Conservation (phyloP, 352 stramenopile genomes). For the Phytophthora pini region DNA sequence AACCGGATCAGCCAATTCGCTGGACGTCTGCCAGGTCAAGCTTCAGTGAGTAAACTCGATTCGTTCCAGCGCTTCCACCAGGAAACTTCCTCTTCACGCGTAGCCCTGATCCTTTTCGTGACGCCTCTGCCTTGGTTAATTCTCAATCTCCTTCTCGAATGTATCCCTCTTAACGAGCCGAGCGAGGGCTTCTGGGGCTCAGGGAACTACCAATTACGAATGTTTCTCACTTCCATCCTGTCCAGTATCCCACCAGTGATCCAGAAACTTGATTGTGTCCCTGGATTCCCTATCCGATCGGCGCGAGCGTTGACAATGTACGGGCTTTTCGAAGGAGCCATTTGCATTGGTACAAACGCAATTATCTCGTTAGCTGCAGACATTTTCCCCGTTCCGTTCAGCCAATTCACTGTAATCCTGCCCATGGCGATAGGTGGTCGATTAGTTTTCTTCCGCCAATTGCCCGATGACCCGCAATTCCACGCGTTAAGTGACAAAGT, state of each 20-base stretch:
- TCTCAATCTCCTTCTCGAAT: conserved; percentile 38
- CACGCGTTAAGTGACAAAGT: conserved; percentile 28
- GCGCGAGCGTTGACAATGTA: conserved; percentile 11
- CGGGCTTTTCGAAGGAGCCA: conserved; percentile 9
- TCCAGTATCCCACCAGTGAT: conserved; percentile 17
- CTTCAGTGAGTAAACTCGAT: conserved; percentile 44
- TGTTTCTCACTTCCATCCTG: conserved; percentile 26
- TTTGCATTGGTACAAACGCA: conserved; percentile 32
- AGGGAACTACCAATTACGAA: conserved; percentile 36
- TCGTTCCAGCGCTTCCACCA: conserved; percentile 27
- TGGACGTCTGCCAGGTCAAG: conserved; percentile 30
- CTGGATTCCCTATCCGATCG: conserved; percentile 26
- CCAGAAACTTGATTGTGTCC: conserved; percentile 37
- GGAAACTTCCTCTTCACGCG: conserved; percentile 2
- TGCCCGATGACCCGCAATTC: conserved; percentile 19
- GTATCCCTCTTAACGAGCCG: conserved; percentile 33
- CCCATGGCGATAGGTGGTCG: conserved; percentile 21
- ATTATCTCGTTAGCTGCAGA: conserved; percentile 16
- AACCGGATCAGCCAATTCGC: not conserved
- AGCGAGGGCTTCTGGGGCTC: conserved; percentile 20
- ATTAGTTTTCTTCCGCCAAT: conserved; percentile 22
- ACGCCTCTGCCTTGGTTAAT: conserved; percentile 35
- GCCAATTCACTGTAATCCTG: conserved; percentile 25
- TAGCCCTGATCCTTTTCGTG: conserved; percentile 21
- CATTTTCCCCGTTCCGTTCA: conserved; percentile 51